Base-by-base conservation (phyloP, 176 grass and related monocot species). In the Carex scoparia region DNA sequence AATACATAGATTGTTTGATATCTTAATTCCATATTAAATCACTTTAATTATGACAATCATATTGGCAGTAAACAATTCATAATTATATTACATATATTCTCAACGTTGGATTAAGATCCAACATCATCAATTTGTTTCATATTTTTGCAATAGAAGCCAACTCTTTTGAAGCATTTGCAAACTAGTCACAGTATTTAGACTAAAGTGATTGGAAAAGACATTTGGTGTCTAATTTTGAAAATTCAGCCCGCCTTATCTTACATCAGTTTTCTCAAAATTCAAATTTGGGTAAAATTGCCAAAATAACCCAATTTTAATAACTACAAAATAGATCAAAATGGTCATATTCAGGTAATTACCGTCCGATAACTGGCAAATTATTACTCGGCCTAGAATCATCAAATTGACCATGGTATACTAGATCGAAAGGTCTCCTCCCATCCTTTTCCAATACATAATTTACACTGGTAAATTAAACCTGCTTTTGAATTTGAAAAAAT, bases 391-490 rank as follows among this genome's bases (percentile, higher is more conserved):
- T 89, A 85, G 95, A 98, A 78, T 93, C 92, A 85, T 98, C 95
- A 51, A 94, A 98, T 85, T 94, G 95, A 1, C 92, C 95, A 85
- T 91, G 95, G 85, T 98, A 98, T 58, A 98, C 91, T 66, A 98
- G 83, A 56, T 98, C 89, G 73, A 98, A 98, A 38, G 92, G 86
- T 73, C 92, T 93, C 84, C 89, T 84, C 5, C 92, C 95, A 71
- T 93, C 95, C 95, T 98, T 63, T 11, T 40, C 30, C 44, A 83
- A 30, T 16, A 83, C 8, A 83, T 32, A 55, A 77, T 55, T 76
- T 77, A 77, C 13, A 15, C 12, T 56, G 27, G 67, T 49, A 83
- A 33, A 66, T 31, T 63, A n/a, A n/a, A 61, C 12, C 48, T 84
- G 15, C 27, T 70, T 67, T 11, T 67, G n/a, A 38, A 61, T 32